Evolutionary conservation across 1,284 basidiomycete species (phyloP).

Genomic region (Testicularia cyperi): DNA sequence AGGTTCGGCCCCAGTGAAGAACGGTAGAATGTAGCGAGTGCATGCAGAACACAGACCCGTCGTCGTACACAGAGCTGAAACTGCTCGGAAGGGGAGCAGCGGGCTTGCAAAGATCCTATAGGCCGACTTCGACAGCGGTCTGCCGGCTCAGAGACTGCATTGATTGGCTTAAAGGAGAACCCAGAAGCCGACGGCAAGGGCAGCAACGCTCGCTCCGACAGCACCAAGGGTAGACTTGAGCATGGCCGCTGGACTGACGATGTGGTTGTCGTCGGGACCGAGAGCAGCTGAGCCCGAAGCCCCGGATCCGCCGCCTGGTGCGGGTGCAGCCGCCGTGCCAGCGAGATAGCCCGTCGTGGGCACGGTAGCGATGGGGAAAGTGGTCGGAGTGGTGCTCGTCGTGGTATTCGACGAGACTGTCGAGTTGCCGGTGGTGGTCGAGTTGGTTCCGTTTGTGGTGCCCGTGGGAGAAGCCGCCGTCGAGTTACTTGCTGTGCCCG

Average conservation of each 20-base stretch:
- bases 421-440: constrained; percentile 1
- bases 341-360: constrained; percentile 28
- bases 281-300: constrained; percentile 7
- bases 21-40: too few species aligned
- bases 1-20: too few species aligned
- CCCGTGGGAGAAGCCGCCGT: constrained; percentile 7
- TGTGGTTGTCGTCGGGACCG: constrained; percentile 28
- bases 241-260: constrained; percentile 18
- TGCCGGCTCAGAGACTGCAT: not conserved
- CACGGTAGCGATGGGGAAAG: constrained; percentile 31
- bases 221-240: constrained; percentile 10
- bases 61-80: too few species aligned
- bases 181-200: constrained; percentile 16
- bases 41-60: too few species aligned
- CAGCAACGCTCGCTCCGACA: constrained; percentile 10
- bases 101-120: too few species aligned
- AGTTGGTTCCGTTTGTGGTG: constrained; percentile 6
- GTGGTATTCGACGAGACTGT: constrained; percentile 5
- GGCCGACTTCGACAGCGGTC: too few species aligned
- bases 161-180: constrained; percentile 20
- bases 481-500: too few species aligned
- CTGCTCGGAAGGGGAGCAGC: too few species aligned
- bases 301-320: constrained; percentile 13
- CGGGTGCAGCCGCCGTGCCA: constrained; percentile 30
- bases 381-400: constrained; percentile 30